Evolutionary conservation across 192 early-diverging fungal genomes (phyloP).

Genomic region (Lunasporangiospora selenospora): DNA sequence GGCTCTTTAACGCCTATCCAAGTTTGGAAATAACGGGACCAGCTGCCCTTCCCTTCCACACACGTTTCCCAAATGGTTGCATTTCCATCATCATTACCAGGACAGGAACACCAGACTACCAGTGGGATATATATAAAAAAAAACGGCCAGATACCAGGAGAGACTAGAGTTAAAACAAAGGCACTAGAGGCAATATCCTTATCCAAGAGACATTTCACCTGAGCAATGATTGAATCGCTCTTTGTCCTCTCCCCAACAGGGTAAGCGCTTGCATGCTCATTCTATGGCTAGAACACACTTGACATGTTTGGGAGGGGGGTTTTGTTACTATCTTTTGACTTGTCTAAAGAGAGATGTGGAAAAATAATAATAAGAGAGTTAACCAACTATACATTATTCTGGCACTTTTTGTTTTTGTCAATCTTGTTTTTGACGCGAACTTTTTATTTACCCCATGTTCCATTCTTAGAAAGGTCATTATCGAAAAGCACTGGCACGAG

Average conservation of each 20-base stretch:
- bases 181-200: background rate
- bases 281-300: no score
- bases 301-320: no score
- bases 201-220: background rate
- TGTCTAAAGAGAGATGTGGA: background rate
- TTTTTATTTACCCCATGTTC: constrained; percentile 5
- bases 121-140: no score
- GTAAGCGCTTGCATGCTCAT: constrained; percentile 19
- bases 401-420: background rate
- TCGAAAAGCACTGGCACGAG: constrained; percentile 89
- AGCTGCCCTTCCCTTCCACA: no score
- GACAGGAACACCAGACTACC: no score
- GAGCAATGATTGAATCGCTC: constrained; percentile 42
- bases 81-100: no score
- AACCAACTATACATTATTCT: background rate
- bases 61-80: no score
- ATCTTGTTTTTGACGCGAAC: background rate
- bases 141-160: no score
- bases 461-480: constrained; percentile 73
- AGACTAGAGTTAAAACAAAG: constrained; percentile 2
- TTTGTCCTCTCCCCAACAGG: constrained; percentile 46
- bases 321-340: background rate
- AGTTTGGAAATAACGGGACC: no score
- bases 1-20: no score
- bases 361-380: background rate